Evolutionary conservation across 1,139 yeast species (phyloP), one percentile per base, ranked within the genome.

Genomic region (Fermentozyma sake): DNA sequence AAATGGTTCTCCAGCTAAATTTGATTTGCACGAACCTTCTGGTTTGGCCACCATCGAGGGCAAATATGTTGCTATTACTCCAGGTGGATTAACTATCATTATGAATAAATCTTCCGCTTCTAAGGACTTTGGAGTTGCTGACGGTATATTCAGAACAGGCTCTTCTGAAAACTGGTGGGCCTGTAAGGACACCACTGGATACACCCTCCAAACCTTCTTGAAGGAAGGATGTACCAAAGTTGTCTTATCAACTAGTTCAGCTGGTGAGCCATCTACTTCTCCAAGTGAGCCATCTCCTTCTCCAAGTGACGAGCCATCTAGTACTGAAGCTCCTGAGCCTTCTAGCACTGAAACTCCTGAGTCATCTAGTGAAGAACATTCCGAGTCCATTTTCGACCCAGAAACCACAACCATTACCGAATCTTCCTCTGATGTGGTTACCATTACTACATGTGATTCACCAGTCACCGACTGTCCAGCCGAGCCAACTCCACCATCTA

Each of bases 21-120:
- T 56, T 35, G 32, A 34, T 31, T 56, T 59, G 41, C 40, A 44
- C 25, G 57, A 56, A 32, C 63, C 65, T 25, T 40, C 51, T 32
- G 63, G 62, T 12, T 53, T 38, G 40, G 39, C 54, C 22, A 23
- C 35, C 14, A 42, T 44, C 24, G 45, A 35, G 23, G 56, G 50
- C 15, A 25, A 44, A 28, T 44, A 46, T 31, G 40, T 55, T 22
- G 28, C 30, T 14, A 31, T 46, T 15, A 23, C 37, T 23, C 41
- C 46, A 4, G 34, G 29, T 4, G 48, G 46, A 24, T 16, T 44
- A 22, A 19, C 29, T 19, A 32, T 41, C 25, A 28, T 29, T 23
- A 24, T 33, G 13, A 29, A 32, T 20, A 29, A 35, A 16, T 39
- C 28, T 26, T 34, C 44, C 6, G 57, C 56, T 28, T 42, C 59